Conservation (phyloP, 1,139 yeast genomes). For the Fermentozyma sake region DNA sequence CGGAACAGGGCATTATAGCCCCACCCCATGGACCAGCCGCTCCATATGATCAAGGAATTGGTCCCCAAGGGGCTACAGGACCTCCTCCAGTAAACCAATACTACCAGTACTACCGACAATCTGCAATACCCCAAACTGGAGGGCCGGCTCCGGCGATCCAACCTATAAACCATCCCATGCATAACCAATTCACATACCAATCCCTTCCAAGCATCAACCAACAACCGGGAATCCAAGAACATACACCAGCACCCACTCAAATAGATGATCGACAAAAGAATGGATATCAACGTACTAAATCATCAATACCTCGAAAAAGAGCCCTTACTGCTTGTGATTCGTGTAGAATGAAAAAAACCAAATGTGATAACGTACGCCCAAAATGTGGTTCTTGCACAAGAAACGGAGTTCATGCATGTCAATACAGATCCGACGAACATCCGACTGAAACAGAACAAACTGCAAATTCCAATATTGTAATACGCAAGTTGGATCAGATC, state of each 20-base stretch:
- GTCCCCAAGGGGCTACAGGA: no score
- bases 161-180: no score
- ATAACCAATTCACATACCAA: not conserved
- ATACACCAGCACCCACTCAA: conserved; percentile 11
- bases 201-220: not conserved
- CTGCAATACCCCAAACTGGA: no score
- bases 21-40: conserved; percentile 1
- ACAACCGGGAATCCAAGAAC: conserved; percentile 1
- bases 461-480: conserved; percentile 22
- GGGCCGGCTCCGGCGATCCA: no score
- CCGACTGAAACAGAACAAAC: conserved; percentile 23
- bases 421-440: conserved; percentile 28
- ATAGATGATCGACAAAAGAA: no score
- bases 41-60: no score
- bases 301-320: no score
- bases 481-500: conserved; percentile 26
- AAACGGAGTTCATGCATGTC: conserved; percentile 28
- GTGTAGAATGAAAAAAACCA: conserved; percentile 43
- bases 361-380: conserved; percentile 51
- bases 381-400: conserved; percentile 45
- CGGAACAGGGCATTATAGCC: not conserved
- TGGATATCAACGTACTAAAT: no score
- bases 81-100: conserved; percentile 1
- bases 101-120: no score
- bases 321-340: conserved; percentile 47